phyloP scores from a whole-genome alignment of 768 basidiomycete species.

The Candolleomyces eurysporus region DNA sequence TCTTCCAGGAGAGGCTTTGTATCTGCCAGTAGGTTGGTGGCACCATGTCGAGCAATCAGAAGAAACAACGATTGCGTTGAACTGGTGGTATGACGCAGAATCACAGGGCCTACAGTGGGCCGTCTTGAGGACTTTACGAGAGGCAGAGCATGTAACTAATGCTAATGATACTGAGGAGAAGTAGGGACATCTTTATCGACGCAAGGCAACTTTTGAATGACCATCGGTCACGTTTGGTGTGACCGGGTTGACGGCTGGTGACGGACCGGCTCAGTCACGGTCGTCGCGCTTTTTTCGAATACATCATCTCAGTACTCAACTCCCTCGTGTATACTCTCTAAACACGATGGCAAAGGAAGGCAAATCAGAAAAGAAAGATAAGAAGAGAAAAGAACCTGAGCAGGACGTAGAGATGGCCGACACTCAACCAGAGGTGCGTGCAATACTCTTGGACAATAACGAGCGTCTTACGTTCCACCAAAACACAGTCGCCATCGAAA shows the following conservation, averaged over 20 bases:
- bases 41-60: slow-evolving; percentile 80
- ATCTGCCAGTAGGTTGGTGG: slow-evolving; percentile 94
- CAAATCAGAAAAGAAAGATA: slow-evolving; percentile 75
- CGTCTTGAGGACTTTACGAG: slow-evolving; percentile 60
- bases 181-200: neutral
- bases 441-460: neutral
- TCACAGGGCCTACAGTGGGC: slow-evolving; percentile 71
- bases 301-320: neutral
- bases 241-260: neutral
- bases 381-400: slow-evolving; percentile 55
- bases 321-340: too few relatives aligned
- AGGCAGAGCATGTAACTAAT: slow-evolving; percentile 32
- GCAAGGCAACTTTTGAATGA: neutral
- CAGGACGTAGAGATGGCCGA: slow-evolving; percentile 50
- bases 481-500: slow-evolving; percentile 41
- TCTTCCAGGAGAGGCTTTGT: slow-evolving; percentile 73
- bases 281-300: neutral
- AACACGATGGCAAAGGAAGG: slow-evolving; percentile 57
- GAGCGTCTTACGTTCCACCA: neutral
- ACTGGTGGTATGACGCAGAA: slow-evolving; percentile 91
- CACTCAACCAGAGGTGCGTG: slow-evolving; percentile 40
- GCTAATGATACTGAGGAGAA: slow-evolving; percentile 31
- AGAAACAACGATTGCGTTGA: slow-evolving; percentile 64
- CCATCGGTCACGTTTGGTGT: neutral
- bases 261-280: neutral